Evolutionary conservation across 306 rosid genomes (phyloP), one percentile per base, ranked within the genome.

Genomic region (Trifolium fragiferum): DNA sequence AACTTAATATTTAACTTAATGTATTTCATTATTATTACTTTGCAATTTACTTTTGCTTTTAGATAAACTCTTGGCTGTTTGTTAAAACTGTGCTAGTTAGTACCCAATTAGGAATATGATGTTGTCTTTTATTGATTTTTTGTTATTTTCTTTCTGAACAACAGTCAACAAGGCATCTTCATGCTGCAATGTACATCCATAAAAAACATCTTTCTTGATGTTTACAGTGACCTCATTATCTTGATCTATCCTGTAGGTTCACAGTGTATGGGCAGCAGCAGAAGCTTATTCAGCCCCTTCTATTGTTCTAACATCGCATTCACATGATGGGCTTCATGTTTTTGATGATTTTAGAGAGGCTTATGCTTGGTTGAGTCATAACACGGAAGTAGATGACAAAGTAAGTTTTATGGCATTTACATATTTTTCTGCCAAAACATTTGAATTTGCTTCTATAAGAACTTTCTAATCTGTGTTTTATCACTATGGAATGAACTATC

Each of bases 241-340:
- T 68, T 81, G 67, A 46, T 74, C 46, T 46, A 64, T 80, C 81
- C 72, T 76, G 74, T 82, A 95, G 99, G 91, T 95, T 81, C 99
- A 95, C 75, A 89, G 96, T n/a, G 99, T 95, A 63, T 95, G 99
- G 99, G 99, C 99, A 23, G 99, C 99, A 68, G 99, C 99, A 72
- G 99, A 95, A 82, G 99, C 99, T 74, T 95, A 95, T 87, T 95
- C 99, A 33, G 99, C 99, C 46, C 99, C 99, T 53, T 95, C 99
- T 76, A 95, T 92, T 72, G 99, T 95, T 83, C 90, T 95, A 61
- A 95, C 99, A 66, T 90, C 99, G 76, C 78, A 84, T 75, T 81
- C 98, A 32, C 80, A 82, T 40, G 98, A 90, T 66, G 99, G 98
- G 55, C 95, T 92, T 70, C 99, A 95, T 85, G 99, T 95, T 74